phyloP scores from a whole-genome alignment of 2,329 filamentous ascomycete species.

The Volutella citrinella region DNA sequence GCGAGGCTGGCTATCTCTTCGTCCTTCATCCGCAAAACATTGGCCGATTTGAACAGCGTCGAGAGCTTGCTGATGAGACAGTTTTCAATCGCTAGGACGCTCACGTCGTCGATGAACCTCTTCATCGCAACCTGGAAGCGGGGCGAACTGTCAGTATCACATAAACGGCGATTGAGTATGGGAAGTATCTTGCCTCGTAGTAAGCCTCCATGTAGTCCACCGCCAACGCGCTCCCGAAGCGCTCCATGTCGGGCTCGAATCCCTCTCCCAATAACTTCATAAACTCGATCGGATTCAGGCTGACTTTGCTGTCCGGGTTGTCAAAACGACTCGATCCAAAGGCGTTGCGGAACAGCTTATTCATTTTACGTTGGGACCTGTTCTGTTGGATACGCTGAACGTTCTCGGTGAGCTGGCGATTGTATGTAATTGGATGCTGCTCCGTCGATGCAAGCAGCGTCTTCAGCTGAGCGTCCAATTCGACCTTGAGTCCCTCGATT shows the following conservation, averaged over 20 bases:
- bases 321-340: constrained; percentile 18
- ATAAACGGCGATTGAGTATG: constrained; percentile 5
- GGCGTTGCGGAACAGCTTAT: constrained; percentile 11
- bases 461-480: constrained; percentile 37
- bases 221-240: constrained; percentile 27
- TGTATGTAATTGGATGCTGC: constrained; percentile 50
- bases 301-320: constrained; percentile 13
- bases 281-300: constrained; percentile 19
- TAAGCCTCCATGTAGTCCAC: constrained; percentile 37
- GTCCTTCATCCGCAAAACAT: constrained; percentile 12
- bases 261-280: constrained; percentile 15
- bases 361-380: constrained; percentile 13
- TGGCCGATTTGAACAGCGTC: constrained; percentile 15
- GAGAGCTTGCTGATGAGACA: constrained; percentile 27
- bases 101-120: constrained; percentile 31
- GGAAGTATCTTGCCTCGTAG: constrained; percentile 30
- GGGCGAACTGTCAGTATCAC: constrained; percentile 6
- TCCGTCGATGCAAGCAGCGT: constrained; percentile 46
- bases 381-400: constrained; percentile 28
- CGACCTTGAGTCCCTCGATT: constrained; percentile 33
- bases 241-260: constrained; percentile 30
- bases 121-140: constrained; percentile 26
- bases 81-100: constrained; percentile 29
- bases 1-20: constrained; percentile 14
- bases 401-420: constrained; percentile 42